Base-by-base conservation (phyloP, 2,329 filamentous ascomycete species). In the Neopestalotiopsis sp. region DNA sequence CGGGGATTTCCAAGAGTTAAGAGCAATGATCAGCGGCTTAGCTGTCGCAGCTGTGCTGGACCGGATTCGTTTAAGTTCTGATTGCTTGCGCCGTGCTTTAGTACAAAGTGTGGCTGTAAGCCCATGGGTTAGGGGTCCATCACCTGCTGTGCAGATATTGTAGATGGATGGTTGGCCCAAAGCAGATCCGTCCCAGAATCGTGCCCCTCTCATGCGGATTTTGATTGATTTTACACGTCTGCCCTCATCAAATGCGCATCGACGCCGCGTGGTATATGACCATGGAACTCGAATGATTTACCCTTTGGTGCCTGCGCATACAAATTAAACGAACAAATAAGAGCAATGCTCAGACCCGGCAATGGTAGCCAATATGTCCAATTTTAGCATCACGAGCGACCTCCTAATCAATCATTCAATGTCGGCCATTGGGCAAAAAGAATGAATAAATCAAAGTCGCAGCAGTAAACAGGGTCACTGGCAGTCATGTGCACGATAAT, bases 351-450 rank as follows among this genome's bases (percentile, higher is more conserved):
- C 45, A 53, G 17, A 32, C 20, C 62, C 62, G 24, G 14, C n/a
- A 38, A 38, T 12, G 24, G n/a, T 45, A 66, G 30, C n/a, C 24
- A 56, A 32, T 56, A 66, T 57, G 63, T 66, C 63, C 49, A 66
- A 32, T 57, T 66, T 66, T 66, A 66, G 63, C 7, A 66, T 58
- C 63, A 34, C 10, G n/a, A 34, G 45, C 45, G 45, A 24, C 17
- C 6, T 10, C 34, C 34, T 38, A 10, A 38, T 38, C 42, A 49
- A 5, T 49, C 17, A n/a, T 17, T 9, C 45, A 1, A n/a, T n/a
- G 45, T 24, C 45, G 17, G 45, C 45, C 20, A 53, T 53, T 53
- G n/a, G 45, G 17, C 45, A 53, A 17, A 17, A 53, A 53, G 20
- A 53, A n/a, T n/a, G 6, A 20, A 53, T 20, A 20, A 24, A 17